Conservation (phyloP, 2,329 filamentous ascomycete genomes). For the Acrocalymma vagum region DNA sequence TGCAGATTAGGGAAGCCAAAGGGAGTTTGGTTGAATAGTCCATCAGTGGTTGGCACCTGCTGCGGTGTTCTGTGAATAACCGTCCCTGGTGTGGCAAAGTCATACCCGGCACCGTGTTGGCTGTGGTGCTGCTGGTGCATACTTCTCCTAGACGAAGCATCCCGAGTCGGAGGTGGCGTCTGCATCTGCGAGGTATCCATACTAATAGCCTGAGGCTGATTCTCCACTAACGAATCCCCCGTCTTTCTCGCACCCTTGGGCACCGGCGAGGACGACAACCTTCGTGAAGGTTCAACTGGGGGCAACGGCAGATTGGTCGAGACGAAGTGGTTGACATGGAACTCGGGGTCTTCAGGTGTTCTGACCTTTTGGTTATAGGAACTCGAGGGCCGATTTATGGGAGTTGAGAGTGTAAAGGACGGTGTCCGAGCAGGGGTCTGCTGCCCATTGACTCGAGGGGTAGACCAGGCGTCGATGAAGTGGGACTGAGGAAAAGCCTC, state of each 20-base stretch:
- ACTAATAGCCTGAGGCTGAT: conserved; percentile 32
- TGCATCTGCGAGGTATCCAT: conserved; percentile 62
- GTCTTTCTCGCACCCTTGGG: conserved; percentile 37
- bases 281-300: conserved; percentile 67
- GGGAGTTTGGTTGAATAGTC: conserved; percentile 47
- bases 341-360: conserved; percentile 51
- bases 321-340: conserved; percentile 71
- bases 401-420: conserved; percentile 45
- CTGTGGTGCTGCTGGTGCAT: too few relatives aligned
- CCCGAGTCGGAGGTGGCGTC: conserved; percentile 69
- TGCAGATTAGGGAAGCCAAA: conserved; percentile 63
- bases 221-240: conserved; percentile 14
- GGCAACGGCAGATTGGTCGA: conserved; percentile 64
- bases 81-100: conserved; percentile 44
- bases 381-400: conserved; percentile 43
- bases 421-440: conserved; percentile 53
- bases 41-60: conserved; percentile 32
- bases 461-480: conserved; percentile 60
- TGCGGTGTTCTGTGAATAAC: conserved; percentile 52
- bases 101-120: conserved; percentile 37
- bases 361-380: conserved; percentile 44
- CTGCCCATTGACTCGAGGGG: conserved; percentile 52
- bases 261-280: conserved; percentile 66
- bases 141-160: conserved; percentile 59
- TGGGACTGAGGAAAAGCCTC: conserved; percentile 51